Base-by-base conservation (phyloP, 2,329 filamentous ascomycete species). In the Conoideocrella luteorostrata region DNA sequence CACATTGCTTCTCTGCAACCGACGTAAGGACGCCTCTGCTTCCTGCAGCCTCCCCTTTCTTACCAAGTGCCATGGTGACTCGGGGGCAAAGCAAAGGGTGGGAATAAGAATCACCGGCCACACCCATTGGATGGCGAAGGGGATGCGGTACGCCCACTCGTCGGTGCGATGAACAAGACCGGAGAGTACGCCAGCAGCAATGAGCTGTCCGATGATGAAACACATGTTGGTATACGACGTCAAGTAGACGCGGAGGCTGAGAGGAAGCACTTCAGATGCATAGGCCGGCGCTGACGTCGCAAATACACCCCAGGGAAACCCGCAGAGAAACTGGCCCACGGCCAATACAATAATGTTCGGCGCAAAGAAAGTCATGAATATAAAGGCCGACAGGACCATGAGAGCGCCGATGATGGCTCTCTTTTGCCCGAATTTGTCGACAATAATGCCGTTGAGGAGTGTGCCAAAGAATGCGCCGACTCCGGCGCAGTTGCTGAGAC, bases 381-480 rank as follows among this genome's bases (percentile, higher is more conserved):
- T 68, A 46, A 71, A 70, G n/a, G 52, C 55, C 10, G 60, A 57
- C 59, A 70, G 51, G 49, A 53, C 36, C 1, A 62, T 44, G 28
- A 77, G 55, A 0, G 68, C 61, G 1, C 54, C 63, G 9, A 76
- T 56, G 46, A 76, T 63, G 1, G 67, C 68, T 47, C 61, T 59
- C 17, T 65, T 60, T 36, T 71, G 69, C 0, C 71, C 71, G 24
- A 61, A 58, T 22, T 50, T 51, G 2, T 39, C 33, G 10, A 70
- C 65, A 10, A 75, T 51, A 41, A 62, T 62, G 5, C 75, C 75
- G 45, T 71, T 72, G 22, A 72, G 47, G 9, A 72, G 57, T 4
- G 72, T 61, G 1, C 74, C 75, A 3, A 77, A 41, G 20, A 78
- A 71, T 13, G 67, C 62, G 4, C 74, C 74, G 7, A 70, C 63